Percentiles rank a stretch among this genome's conserved stretches.
Conservation (phyloP, 225 moss, liverwort and hornwort species). For the Climacium dendroides region DNA sequence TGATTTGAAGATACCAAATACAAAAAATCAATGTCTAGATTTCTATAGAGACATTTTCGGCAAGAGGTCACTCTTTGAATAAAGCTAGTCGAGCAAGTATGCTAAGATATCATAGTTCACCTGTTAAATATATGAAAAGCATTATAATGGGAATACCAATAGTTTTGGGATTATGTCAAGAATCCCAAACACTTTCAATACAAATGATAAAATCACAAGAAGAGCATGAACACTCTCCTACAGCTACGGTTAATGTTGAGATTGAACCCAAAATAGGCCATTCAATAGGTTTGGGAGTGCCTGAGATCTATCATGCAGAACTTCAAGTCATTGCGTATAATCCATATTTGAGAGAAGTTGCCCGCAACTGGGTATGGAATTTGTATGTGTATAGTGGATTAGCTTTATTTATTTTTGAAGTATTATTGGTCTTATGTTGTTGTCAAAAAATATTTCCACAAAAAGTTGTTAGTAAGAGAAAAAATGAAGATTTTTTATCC, state of each 20-base stretch:
- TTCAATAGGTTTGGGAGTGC: slow-evolving; percentile 26
- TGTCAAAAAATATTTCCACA: slow-evolving; percentile 8
- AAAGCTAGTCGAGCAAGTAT: slow-evolving; percentile 56
- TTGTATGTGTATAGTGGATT: slow-evolving; percentile 44
- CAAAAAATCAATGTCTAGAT: background rate
- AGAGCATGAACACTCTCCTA: slow-evolving; percentile 36
- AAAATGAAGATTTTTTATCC: background rate
- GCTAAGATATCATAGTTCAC: slow-evolving; percentile 36
- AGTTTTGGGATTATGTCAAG: slow-evolving; percentile 46
- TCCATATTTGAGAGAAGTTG: slow-evolving; percentile 41
- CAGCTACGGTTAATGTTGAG: slow-evolving; percentile 24
- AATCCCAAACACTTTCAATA: slow-evolving; percentile 56
- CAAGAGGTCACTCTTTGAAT: slow-evolving; percentile 30
- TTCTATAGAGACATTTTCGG: slow-evolving; percentile 41
- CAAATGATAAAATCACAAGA: slow-evolving; percentile 38
- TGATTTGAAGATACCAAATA: background rate
- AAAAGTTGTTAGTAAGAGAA: background rate
- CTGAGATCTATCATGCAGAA: slow-evolving; percentile 51
- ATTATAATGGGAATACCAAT: slow-evolving; percentile 42
- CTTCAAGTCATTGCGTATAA: slow-evolving; percentile 42
- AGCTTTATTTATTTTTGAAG: slow-evolving; percentile 52
- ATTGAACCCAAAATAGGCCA: slow-evolving; percentile 55
- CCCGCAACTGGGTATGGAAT: slow-evolving; percentile 49
- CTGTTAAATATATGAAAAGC: slow-evolving; percentile 31
- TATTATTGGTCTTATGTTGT: slow-evolving; percentile 50